Conservation (phyloP, 176 grass and related monocot genomes). For the Elaeis guineensis region DNA sequence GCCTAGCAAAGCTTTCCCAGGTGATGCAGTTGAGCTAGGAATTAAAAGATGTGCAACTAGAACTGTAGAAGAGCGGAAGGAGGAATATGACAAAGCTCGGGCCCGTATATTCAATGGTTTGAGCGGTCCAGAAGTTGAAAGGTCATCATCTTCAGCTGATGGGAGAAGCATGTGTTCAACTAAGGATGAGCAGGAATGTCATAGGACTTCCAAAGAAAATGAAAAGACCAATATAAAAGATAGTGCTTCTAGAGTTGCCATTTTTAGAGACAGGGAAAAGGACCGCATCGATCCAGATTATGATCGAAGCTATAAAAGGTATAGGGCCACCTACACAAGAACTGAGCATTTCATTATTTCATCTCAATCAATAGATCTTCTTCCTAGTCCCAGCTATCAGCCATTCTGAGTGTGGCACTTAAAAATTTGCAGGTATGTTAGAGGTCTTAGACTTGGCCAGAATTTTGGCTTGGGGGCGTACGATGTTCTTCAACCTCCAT, state of each 20-base stretch:
- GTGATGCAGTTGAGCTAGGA: not conserved
- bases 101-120: constrained; percentile 28
- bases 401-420: no score
- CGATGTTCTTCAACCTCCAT: constrained; percentile 13
- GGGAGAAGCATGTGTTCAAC: not conserved
- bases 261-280: constrained; percentile 28
- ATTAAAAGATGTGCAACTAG: not conserved
- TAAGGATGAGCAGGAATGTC: not conserved
- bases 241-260: constrained; percentile 12
- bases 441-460: constrained; percentile 3
- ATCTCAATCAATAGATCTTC: no score
- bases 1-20: not conserved
- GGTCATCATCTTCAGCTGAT: constrained; percentile 1
- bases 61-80: constrained; percentile 27
- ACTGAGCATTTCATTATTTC: no score
- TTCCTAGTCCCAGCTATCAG: no score
- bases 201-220: constrained; percentile 6
- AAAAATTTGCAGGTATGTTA: constrained; percentile 7
- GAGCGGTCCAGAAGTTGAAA: constrained; percentile 5
- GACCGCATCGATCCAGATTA: constrained; percentile 34
- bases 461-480: constrained; percentile 6
- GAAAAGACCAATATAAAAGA: constrained; percentile 1
- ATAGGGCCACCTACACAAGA: not conserved
- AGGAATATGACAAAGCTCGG: constrained; percentile 35
- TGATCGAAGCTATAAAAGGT: constrained; percentile 28